Evolutionary conservation across 768 basidiomycete species (phyloP).

Genomic region (Trichaptum fuscoviolaceum): DNA sequence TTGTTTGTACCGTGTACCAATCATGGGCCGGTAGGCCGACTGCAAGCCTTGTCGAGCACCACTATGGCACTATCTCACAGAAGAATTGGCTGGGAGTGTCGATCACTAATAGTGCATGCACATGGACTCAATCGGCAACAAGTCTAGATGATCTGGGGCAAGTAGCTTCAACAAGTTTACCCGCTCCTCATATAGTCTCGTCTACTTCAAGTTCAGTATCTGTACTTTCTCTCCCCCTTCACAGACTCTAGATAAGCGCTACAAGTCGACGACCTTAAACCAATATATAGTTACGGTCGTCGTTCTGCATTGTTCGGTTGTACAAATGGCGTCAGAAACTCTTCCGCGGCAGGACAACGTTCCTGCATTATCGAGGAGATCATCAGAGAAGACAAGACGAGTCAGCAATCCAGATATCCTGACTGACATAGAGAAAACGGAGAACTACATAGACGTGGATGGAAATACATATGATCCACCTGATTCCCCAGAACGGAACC

Average conservation of each 20-base stretch:
- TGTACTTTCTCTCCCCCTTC: slow-evolving; percentile 69
- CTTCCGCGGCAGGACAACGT: not conserved
- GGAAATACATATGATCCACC: not conserved
- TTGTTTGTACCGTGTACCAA: not conserved
- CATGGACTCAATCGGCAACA: not conserved
- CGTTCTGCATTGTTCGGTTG: slow-evolving; percentile 68
- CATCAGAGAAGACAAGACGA: not conserved
- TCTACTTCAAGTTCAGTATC: slow-evolving; percentile 23
- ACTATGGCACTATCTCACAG: not conserved
- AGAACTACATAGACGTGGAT: not conserved
- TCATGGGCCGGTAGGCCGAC: not conserved
- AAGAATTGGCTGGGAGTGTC: not conserved
- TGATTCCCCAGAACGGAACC: not conserved
- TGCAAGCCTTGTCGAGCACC: not conserved
- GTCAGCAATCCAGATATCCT: not conserved
- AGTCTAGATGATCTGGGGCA: not conserved
- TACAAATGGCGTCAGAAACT: slow-evolving; percentile 25
- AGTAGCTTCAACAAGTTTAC: not conserved
- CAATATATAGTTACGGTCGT: not conserved
- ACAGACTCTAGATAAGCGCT: slow-evolving; percentile 55
- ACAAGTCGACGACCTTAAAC: not conserved
- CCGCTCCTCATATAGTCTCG: not conserved
- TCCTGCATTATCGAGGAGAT: not conserved
- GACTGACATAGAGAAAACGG: not conserved
- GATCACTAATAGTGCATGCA: not conserved